Evolutionary conservation across 306 rosid genomes (phyloP).

Genomic region (Corylus americana): DNA sequence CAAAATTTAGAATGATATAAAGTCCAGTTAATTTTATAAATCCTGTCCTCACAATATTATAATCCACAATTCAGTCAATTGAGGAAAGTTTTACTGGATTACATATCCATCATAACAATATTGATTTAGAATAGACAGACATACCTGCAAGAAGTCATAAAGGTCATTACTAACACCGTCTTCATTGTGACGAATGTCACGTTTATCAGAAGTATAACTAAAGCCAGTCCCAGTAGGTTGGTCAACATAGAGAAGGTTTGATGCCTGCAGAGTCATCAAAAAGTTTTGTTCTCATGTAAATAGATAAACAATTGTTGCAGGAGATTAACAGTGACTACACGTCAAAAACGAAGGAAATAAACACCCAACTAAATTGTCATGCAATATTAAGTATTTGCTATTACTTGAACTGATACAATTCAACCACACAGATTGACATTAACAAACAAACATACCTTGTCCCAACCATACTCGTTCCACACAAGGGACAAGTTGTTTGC

Average conservation of each 20-base stretch:
- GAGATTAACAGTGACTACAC: background rate
- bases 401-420: slow-evolving; percentile 2
- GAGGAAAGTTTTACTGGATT: slow-evolving; percentile 8
- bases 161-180: slow-evolving; percentile 85
- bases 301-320: slow-evolving; percentile 5
- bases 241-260: slow-evolving; percentile 93
- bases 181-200: slow-evolving; percentile 88
- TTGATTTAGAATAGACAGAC: slow-evolving; percentile 17
- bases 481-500: slow-evolving; percentile 84
- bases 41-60: slow-evolving; percentile 1
- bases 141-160: slow-evolving; percentile 87
- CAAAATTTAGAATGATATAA: background rate
- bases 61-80: slow-evolving; percentile 6
- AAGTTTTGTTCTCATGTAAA: slow-evolving; percentile 16
- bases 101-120: background rate
- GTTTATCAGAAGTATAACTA: slow-evolving; percentile 73
- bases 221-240: slow-evolving; percentile 98
- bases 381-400: background rate
- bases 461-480: slow-evolving; percentile 97
- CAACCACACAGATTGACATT: slow-evolving; percentile 8
- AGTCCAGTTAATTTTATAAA: background rate
- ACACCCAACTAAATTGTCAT: background rate
- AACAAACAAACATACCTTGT: slow-evolving; percentile 52
- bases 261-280: slow-evolving; percentile 57
- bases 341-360: background rate